These are phyloP conservation scores for Penicillium dipodomyicola DNA, from an alignment of 495 filamentous ascomycete species.

Conservation along the genomic window DNA sequence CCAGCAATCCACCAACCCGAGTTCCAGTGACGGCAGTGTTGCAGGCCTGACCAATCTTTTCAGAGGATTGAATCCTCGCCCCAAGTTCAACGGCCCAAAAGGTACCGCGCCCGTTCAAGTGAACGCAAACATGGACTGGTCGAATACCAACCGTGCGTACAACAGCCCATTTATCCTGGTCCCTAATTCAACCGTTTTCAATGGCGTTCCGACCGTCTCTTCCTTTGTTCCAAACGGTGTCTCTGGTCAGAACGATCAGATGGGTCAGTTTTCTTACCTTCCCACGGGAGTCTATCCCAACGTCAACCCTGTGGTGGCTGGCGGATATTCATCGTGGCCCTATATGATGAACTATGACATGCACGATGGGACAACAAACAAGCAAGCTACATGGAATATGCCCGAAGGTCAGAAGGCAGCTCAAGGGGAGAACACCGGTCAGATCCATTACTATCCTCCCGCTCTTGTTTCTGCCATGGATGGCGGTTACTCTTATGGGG, in stretches of 20 bases:
- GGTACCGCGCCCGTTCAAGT: slow-evolving; percentile 22
- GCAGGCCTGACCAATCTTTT: slow-evolving; percentile 23
- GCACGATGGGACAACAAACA: slow-evolving; percentile 15
- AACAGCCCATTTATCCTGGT: slow-evolving; percentile 33
- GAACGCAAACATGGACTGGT: slow-evolving; percentile 33
- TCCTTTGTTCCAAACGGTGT: slow-evolving; percentile 23
- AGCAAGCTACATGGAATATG: slow-evolving; percentile 19
- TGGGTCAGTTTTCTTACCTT: slow-evolving; percentile 33
- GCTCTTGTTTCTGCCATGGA: slow-evolving; percentile 20
- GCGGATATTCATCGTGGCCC: slow-evolving; percentile 27
- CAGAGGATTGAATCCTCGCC: slow-evolving; percentile 24
- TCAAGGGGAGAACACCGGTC: slow-evolving; percentile 15
- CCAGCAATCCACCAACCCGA: slow-evolving; percentile 9
- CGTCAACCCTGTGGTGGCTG: slow-evolving; percentile 26
- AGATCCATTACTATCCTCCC: slow-evolving; percentile 27
- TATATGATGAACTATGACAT: slow-evolving; percentile 32
- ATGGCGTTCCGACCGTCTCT: slow-evolving; percentile 28
- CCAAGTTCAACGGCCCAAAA: slow-evolving; percentile 28
- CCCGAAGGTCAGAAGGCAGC: slow-evolving; percentile 27
- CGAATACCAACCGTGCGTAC: slow-evolving; percentile 28
- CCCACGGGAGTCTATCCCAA: slow-evolving; percentile 27
- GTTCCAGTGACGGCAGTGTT: slow-evolving; percentile 19
- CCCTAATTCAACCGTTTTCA: slow-evolving; percentile 29
- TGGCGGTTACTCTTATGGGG: slow-evolving; percentile 24
- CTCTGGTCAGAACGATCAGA: slow-evolving; percentile 27